phyloP scores from a whole-genome alignment of 2,329 filamentous ascomycete species.

The Cercospora sp. region DNA sequence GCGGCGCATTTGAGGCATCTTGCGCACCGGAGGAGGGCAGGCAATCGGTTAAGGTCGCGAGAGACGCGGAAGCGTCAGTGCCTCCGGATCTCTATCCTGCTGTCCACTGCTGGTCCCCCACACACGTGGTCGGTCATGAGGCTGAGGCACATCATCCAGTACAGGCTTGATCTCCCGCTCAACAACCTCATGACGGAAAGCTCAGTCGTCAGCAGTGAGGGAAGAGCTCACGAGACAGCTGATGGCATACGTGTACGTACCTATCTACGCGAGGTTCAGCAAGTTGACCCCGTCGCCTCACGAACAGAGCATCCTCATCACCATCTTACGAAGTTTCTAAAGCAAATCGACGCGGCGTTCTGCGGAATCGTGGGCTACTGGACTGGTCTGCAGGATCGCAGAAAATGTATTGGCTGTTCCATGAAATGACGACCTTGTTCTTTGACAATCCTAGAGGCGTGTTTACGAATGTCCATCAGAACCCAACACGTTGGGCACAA shows the following conservation, averaged over 20 bases:
- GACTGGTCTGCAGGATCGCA: neutral
- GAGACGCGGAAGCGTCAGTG: neutral
- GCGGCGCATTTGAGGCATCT: neutral
- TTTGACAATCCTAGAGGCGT: neutral
- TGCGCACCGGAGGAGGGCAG: neutral
- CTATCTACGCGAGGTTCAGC: neutral
- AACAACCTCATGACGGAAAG: neutral
- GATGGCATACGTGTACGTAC: neutral
- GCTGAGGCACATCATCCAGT: neutral
- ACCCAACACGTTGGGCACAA: constrained; percentile 1
- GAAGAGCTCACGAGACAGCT: neutral
- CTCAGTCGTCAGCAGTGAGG: neutral
- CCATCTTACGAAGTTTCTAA: neutral
- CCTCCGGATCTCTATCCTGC: neutral
- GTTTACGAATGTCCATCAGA: neutral
- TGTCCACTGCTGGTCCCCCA: neutral
- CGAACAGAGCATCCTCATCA: neutral
- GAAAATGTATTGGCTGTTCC: neutral
- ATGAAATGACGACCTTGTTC: neutral
- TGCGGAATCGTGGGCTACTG: neutral
- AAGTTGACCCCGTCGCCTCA: neutral
- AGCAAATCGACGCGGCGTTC: neutral
- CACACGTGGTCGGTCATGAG: neutral
- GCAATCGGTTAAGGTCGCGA: neutral
- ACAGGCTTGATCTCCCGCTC: neutral